A percentile compares a stretch with the other conserved stretches of the same genome.
Conservation (phyloP, 2,329 filamentous ascomycete species). For the Trichophyton verrucosum region DNA sequence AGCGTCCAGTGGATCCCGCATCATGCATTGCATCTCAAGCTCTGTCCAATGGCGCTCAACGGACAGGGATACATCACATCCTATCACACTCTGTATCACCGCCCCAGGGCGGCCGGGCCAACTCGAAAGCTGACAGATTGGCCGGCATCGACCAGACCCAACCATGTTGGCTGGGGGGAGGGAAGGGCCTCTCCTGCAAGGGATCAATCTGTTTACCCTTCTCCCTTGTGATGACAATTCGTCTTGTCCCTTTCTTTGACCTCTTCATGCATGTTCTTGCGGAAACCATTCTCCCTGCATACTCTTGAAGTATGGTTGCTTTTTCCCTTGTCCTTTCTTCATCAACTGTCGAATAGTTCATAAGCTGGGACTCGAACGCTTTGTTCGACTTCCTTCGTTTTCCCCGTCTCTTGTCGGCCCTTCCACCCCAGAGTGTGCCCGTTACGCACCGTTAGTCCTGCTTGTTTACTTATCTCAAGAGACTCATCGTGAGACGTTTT, state of each 20-base stretch:
- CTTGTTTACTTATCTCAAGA: too few relatives aligned
- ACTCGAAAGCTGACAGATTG: not conserved
- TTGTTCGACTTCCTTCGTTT: not conserved
- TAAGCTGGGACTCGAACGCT: not conserved
- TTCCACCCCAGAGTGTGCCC: not conserved
- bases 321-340: not conserved
- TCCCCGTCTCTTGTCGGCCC: not conserved
- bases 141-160: not conserved
- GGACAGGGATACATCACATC: not conserved
- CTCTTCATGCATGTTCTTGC: not conserved
- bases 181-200: not conserved
- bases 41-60: slow-evolving; percentile 2
- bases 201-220: not conserved
- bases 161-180: not conserved
- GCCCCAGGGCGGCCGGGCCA: not conserved
- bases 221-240: not conserved
- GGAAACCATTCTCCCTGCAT: not conserved
- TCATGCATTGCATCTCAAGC: not conserved
- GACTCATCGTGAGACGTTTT: not conserved
- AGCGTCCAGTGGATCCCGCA: not conserved
- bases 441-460: not conserved
- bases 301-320: not conserved
- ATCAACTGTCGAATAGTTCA: not conserved
- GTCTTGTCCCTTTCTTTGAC: not conserved
- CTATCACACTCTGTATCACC: slow-evolving; percentile 3